Base-by-base conservation (phyloP, 352 stramenopile genomes). In the Phytopythium chamaehyphon region DNA sequence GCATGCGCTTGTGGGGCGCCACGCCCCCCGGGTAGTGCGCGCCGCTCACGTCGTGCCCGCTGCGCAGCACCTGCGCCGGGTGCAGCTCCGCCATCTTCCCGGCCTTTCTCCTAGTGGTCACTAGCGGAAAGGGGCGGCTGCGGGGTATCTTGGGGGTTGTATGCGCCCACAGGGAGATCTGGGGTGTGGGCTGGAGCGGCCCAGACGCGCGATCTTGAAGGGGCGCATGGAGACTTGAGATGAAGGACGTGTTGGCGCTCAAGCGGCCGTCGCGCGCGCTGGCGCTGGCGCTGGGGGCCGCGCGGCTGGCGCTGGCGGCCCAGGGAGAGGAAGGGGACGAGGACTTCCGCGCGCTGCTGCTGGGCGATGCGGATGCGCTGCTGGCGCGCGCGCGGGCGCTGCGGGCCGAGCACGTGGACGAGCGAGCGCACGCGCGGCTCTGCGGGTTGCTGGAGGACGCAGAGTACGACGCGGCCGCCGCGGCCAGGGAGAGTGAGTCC, bases 1-100 rank as follows among this genome's bases (percentile, higher is more conserved):
- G 80, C 72, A 88, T 85, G 35, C 83, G 83, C 62, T 91, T 92
- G 64, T 90, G 78, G 2, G 74, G 76, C 15, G 81, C 76, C 40
- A 87, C 69, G 26, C 77, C 78, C 24, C 81, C 78, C 5, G 73
- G 67, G 61, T 88, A 89, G 54, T 85, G 73, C 23, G 66, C 83
- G 23, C 64, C 69, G 51, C 77, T 77, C 11, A 92, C 76, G 61
- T 92, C 81, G 47, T 89, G 79, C 36, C 79, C 79, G 62, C 79
- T 88, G 55, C 75, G 76, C 51, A 90, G 76, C 70, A 90, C 76
- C 65, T 90, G 79, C 47, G 79, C 79, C 8, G 76, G 66, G 64
- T 90, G 79, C 40, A 90, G 72, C 59, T 86, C 74, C 28, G 28
- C 28, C 28, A 33, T 33, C 28, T 5, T 9, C 28, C 9, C 28